Base-by-base conservation (phyloP, 1,139 yeast species). In the Debaryomycetaceae sp. region DNA sequence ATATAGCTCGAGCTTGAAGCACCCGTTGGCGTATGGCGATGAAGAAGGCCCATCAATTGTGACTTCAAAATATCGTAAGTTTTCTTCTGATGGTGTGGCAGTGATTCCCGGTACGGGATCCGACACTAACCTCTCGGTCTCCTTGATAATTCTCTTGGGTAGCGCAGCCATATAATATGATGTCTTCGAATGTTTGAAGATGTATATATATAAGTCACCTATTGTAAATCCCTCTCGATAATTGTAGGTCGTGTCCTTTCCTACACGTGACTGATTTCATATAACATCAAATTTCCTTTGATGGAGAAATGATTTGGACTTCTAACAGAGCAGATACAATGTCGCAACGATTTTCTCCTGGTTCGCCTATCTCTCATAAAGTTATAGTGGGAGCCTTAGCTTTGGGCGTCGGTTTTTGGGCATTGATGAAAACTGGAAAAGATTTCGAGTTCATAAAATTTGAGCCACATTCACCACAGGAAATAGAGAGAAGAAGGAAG, bases 61-160 rank as follows among this genome's bases (percentile, higher is more conserved):
- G 33, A 74, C 79, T 53, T 89, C 89, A 60, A 93, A 93, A 63
- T 93, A 89, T 53, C 99, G 80, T 55, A 93, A 74, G 64, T 93
- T 93, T 51, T 90, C 97, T 48, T 91, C 98, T 52, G 87, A 95
- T 5, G 99, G 99, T 39, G 72, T 79, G 1, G 99, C 99, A 1
- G 84, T 78, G 58, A 93, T 95, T 2, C 99, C 99, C 1, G 97
- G 96, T 1, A 93, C 98, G 0, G 99, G 99, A 58, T 95, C 99
- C 36, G 91, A 83, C 35, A 86, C 86, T 40, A 93, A 73, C 53
- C 97, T 76, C 63, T 93, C 97, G 6, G 98, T 91, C 69, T 95
- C 99, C 65, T 90, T 89, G 52, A 89, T 87, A 56, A 90, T 90
- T 73, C 97, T 80, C 68, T 88, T 90, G 42, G 97, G 95, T 63